phyloP scores from a whole-genome alignment of 2,329 filamentous ascomycete genomes.

The Aspergillus puulaauensis region DNA sequence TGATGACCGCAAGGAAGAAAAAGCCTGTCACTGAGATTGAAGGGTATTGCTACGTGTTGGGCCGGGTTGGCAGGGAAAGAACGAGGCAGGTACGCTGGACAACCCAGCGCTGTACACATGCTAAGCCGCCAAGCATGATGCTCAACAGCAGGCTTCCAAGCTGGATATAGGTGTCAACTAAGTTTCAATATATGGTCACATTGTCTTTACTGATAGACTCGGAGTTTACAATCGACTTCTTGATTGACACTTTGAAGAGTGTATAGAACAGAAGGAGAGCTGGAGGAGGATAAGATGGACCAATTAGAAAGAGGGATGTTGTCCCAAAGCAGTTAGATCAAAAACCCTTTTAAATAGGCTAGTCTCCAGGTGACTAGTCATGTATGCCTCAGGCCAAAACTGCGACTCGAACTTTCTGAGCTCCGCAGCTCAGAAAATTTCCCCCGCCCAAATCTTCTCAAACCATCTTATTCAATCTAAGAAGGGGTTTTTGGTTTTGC shows the following conservation, averaged over 20 bases:
- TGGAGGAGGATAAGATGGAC: neutral
- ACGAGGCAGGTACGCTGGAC: slow-evolving; percentile 9
- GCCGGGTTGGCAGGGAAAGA: neutral
- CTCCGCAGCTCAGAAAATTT: slow-evolving; percentile 24
- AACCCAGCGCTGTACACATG: neutral
- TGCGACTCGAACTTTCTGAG: slow-evolving; percentile 12
- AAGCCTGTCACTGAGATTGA: neutral
- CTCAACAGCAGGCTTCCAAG: neutral
- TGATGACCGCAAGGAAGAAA: neutral
- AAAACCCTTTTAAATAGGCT: neutral
- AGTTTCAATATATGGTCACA: neutral
- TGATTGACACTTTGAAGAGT: neutral
- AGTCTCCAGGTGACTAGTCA: slow-evolving; percentile 1
- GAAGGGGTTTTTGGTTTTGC: neutral
- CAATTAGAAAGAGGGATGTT: neutral
- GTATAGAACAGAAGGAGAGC: neutral
- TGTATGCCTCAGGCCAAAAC: slow-evolving; percentile 10
- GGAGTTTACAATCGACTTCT: too few species aligned
- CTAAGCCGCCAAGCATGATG: neutral
- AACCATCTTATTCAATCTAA: neutral
- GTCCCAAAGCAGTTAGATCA: slow-evolving; percentile 3
- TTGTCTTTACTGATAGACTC: neutral
- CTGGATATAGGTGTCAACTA: neutral
- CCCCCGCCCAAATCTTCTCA: slow-evolving; percentile 12
- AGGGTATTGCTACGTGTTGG: neutral